Conservation (phyloP, 768 basidiomycete genomes). For the Serendipita vermifera region DNA sequence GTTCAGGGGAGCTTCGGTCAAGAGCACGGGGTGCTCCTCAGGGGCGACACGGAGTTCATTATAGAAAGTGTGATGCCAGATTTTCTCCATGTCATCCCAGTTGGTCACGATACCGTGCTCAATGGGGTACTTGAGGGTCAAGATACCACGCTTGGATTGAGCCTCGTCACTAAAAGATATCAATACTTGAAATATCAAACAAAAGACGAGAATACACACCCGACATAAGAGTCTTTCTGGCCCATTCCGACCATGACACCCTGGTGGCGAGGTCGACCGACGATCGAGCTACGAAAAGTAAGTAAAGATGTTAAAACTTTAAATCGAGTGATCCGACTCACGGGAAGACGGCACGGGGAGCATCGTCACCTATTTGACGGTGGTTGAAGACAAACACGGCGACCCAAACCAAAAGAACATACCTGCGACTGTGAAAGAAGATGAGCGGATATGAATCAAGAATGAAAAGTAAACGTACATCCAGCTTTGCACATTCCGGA, state of each 20-base stretch:
- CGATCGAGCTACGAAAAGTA: conserved; percentile 37
- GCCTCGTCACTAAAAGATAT: conserved; percentile 44
- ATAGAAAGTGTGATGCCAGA: conserved; percentile 69
- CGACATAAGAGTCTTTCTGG: conserved; percentile 66
- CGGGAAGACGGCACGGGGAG: conserved; percentile 40
- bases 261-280: conserved; percentile 59
- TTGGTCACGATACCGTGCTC: conserved; percentile 63
- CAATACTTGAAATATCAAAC: too few relatives aligned
- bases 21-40: conserved; percentile 82
- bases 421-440: conserved; percentile 18
- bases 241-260: conserved; percentile 72
- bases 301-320: neutral
- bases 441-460: neutral
- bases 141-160: conserved; percentile 60
- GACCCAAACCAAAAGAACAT: neutral
- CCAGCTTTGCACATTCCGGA: conserved; percentile 47
- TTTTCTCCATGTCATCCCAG: conserved; percentile 70
- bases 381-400: neutral
- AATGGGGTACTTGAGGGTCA: conserved; percentile 57
- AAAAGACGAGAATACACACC: conserved; percentile 29
- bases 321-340: conserved; percentile 21
- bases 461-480: conserved; percentile 16
- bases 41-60: conserved; percentile 89
- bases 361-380: conserved; percentile 32
- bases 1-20: conserved; percentile 87